Evolutionary conservation across 2,329 filamentous ascomycete genomes (phyloP).

Genomic region (Clarireedia sp.): DNA sequence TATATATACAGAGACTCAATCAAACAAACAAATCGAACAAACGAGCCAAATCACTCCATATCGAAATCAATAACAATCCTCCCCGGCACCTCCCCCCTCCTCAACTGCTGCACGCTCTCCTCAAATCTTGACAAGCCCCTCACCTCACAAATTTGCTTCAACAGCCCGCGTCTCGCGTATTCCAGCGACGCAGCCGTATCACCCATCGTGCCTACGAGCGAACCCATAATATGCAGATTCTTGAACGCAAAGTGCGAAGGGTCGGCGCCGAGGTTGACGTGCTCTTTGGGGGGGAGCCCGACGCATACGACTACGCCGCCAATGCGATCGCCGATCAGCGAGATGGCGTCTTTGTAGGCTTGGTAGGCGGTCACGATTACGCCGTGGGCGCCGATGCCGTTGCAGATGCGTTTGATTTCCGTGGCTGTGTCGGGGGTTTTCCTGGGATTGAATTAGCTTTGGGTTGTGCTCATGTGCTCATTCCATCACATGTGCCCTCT

Average conservation of each 20-base stretch:
- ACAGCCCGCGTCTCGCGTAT: background rate
- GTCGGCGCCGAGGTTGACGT: too few species aligned
- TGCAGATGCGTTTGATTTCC: constrained; percentile 17
- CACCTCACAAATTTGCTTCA: constrained; percentile 17
- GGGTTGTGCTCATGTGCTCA: too few species aligned
- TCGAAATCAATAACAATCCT: constrained; percentile 20
- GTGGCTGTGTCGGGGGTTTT: constrained; percentile 16
- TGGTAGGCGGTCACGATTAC: constrained; percentile 40
- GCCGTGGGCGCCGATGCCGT: constrained; percentile 43
- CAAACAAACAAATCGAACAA: too few species aligned
- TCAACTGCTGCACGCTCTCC: constrained; percentile 19
- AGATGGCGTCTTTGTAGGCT: constrained; percentile 14
- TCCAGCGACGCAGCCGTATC: too few species aligned
- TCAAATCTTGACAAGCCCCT: constrained; percentile 12
- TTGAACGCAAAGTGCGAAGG: too few species aligned
- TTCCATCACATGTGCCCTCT: too few species aligned
- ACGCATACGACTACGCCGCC: constrained; percentile 9
- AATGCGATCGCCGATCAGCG: constrained; percentile 12
- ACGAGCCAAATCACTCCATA: constrained; percentile 10
- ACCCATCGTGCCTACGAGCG: too few species aligned
- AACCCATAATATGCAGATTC: too few species aligned
- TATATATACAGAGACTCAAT: background rate
- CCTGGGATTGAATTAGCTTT: constrained; percentile 10
- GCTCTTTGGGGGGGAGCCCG: too few species aligned
- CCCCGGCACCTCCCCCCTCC: constrained; percentile 19